Evolutionary conservation across 495 filamentous ascomycete species (phyloP).

Genomic region (Gamarada debralockiae): DNA sequence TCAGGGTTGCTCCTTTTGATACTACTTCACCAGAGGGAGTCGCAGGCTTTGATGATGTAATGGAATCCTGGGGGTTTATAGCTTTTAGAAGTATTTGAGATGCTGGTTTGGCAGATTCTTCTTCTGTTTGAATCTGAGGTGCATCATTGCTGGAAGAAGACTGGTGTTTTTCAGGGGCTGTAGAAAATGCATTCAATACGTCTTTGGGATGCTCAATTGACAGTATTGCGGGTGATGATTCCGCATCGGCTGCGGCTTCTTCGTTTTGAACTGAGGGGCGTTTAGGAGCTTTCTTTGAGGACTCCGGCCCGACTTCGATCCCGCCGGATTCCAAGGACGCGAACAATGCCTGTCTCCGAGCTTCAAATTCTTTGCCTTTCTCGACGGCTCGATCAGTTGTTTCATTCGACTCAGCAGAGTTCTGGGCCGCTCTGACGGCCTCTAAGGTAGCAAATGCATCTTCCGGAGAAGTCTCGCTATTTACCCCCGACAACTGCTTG

Average conservation of each 20-base stretch:
- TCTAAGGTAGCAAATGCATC: constrained; percentile 15
- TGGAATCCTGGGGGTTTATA: no score
- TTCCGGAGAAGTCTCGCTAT: constrained; percentile 21
- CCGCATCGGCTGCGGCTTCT: background rate
- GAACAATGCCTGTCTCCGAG: constrained; percentile 47
- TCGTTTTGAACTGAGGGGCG: background rate
- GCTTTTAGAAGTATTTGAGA: no score
- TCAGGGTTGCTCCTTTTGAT: background rate
- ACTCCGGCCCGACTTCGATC: constrained; percentile 37
- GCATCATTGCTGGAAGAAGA: background rate
- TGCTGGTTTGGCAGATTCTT: no score
- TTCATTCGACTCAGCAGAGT: constrained; percentile 3
- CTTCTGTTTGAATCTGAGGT: no score
- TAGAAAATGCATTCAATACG: background rate
- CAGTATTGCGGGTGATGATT: background rate
- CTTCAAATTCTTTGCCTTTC: constrained; percentile 39
- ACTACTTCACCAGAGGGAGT: background rate
- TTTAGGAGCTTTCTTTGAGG: background rate
- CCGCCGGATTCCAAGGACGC: constrained; percentile 47
- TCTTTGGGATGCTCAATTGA: background rate
- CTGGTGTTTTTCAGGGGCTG: background rate
- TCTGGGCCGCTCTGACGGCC: constrained; percentile 17
- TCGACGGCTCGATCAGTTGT: constrained; percentile 22
- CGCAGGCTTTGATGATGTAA: no score
- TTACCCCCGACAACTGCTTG: constrained; percentile 27